phyloP scores from a whole-genome alignment of 768 basidiomycete species.

The Dentipellis fragilis region DNA sequence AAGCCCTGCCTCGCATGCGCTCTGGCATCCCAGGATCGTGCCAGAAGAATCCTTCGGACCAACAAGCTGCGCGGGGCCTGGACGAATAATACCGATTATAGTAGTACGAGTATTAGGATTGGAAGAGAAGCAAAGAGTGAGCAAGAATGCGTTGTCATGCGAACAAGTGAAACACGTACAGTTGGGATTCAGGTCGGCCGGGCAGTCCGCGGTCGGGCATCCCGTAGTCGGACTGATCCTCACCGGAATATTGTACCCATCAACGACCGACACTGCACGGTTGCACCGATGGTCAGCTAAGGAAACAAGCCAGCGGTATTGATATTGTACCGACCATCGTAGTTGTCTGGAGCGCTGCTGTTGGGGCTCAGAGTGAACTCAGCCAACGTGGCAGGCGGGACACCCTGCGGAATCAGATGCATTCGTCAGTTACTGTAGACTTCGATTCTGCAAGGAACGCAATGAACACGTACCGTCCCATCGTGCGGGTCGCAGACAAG shows the following conservation, averaged over 20 bases:
- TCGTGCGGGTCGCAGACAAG: conserved; percentile 41
- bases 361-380: conserved; percentile 20
- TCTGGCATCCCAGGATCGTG: conserved; percentile 22
- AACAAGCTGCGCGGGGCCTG: conserved; percentile 18
- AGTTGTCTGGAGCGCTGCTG: conserved; percentile 9
- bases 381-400: conserved; percentile 24
- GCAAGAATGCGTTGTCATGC: too few relatives aligned
- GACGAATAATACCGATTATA: too few relatives aligned
- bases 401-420: conserved; percentile 12
- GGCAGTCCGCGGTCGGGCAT: conserved; percentile 46
- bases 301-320: neutral
- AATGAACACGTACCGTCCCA: conserved; percentile 30
- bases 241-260: conserved; percentile 44
- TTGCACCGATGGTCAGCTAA: too few relatives aligned
- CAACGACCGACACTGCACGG: conserved; percentile 17
- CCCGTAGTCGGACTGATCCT: conserved; percentile 44
- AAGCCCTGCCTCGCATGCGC: conserved; percentile 22
- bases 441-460: too few relatives aligned
- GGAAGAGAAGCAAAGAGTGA: too few relatives aligned
- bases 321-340: conserved; percentile 9
- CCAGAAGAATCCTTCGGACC: conserved; percentile 23
- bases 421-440: too few relatives aligned
- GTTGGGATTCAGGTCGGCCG: conserved; percentile 49
- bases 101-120: too few relatives aligned
- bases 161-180: conserved; percentile 20